Evolutionary conservation across 805 yeast genomes (phyloP), one percentile per base, ranked within the genome.

Genomic region (Kodamaea leandrae): DNA sequence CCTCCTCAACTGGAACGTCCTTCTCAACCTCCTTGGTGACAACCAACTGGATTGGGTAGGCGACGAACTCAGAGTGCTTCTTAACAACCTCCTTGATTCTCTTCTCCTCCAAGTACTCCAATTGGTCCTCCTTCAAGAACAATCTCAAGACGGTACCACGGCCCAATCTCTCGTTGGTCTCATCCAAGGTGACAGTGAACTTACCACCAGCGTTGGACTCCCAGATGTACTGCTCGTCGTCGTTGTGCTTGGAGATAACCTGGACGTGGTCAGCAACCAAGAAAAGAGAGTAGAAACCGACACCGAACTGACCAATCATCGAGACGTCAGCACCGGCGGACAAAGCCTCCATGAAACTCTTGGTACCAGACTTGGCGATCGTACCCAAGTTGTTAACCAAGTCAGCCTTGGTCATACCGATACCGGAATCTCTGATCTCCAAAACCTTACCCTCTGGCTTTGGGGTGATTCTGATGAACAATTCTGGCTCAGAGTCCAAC

Each of bases 251-350:
- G 48, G 99, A 87, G 67, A 93, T 87, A 58, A 93, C 99, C 77
- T 93, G 96, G 52, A 93, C 99, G 58, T 81, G 87, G 77, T 93
- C 99, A 60, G 99, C 98, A 66, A 93, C 99, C 77, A 93, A 81
- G 86, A 93, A 93, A 55, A 91, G 78, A 42, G 99, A 93, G 84
- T 93, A 93, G 91, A 93, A 93, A 83, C 99, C 99, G 59, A 93
- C 99, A 89, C 99, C 99, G 78, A 93, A 93, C 77, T 93, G 99
- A 81, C 99, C 99, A 76, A 93, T 93, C 99, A 93, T 93, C 52
- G 98, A 90, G 50, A 93, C 97, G 71, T 93, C 99, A 48, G 99
- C 99, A 76, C 99, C 99, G 52, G 97, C 98, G 53, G 96, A 84
- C 54, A 95, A 79, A 54, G 99, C 99, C 77, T 93, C 99, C 99